These are phyloP conservation scores for Sporisorium graminicola DNA, from an alignment of 1,284 basidiomycete species.

Conservation along the genomic window DNA sequence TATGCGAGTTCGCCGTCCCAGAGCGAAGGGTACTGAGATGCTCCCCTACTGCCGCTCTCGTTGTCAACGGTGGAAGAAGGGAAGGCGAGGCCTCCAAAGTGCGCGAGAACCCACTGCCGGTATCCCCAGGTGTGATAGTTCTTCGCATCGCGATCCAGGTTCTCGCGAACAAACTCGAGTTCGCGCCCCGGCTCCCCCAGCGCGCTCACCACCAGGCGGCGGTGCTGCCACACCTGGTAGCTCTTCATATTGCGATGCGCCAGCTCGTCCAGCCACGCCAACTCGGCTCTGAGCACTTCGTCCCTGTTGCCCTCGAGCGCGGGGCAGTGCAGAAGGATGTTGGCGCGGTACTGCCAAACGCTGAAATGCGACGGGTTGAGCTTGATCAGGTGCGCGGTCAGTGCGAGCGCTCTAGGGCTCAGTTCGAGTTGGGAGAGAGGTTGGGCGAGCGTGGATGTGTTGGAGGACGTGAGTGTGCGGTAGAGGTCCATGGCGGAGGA, in stretches of 20 bases:
- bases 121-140: conserved; percentile 69
- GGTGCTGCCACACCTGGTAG: conserved; percentile 69
- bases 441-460: conserved; percentile 4
- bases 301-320: conserved; percentile 12
- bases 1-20: conserved; percentile 85
- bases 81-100: conserved; percentile 58
- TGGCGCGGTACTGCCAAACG: conserved; percentile 63
- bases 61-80: not conserved
- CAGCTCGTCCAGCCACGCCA: conserved; percentile 57
- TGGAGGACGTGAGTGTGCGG: conserved; percentile 48
- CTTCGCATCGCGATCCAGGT: conserved; percentile 57
- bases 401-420: conserved; percentile 49
- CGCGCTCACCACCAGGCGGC: conserved; percentile 51
- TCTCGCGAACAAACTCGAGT: conserved; percentile 50
- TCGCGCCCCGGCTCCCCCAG: conserved; percentile 55
- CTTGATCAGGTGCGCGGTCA: conserved; percentile 58
- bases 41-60: conserved; percentile 11
- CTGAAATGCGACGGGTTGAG: conserved; percentile 63
- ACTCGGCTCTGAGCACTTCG: conserved; percentile 37
- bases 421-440: conserved; percentile 31
- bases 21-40: conserved; percentile 70
- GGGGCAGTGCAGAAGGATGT: conserved; percentile 46
- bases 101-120: conserved; percentile 62
- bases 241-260: conserved; percentile 64
- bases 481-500: conserved; percentile 64